Conservation (phyloP, 2,329 filamentous ascomycete genomes). For the Lachnellula arida region DNA sequence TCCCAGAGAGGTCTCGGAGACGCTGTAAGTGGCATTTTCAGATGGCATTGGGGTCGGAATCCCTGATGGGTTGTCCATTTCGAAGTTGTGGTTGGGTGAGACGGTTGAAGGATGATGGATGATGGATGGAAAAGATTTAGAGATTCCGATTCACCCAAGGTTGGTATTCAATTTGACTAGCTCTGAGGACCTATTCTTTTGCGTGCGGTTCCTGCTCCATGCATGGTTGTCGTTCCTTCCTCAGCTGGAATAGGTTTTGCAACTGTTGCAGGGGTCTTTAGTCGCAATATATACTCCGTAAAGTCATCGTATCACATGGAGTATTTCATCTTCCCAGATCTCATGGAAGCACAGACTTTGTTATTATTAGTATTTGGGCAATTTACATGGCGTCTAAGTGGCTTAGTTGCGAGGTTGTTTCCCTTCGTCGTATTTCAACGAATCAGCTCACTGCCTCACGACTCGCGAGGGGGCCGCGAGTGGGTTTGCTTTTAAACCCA, state of each 20-base stretch:
- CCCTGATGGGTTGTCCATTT: background rate
- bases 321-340: no score
- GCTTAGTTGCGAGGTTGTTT: background rate
- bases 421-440: background rate
- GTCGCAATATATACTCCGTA: background rate
- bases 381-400: background rate
- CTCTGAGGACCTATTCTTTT: no score
- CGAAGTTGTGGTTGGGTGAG: background rate
- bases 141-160: background rate
- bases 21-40: constrained; percentile 1
- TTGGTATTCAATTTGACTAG: background rate
- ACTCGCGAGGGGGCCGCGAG: background rate
- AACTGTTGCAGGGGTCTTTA: background rate
- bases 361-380: background rate
- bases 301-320: background rate
- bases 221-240: no score
- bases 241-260: background rate
- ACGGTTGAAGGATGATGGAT: background rate
- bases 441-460: background rate
- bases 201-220: no score
- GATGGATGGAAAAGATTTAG: background rate
- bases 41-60: background rate
- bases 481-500: background rate
- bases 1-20: constrained; percentile 9
- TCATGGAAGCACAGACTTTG: no score